A percentile compares a stretch with the other conserved stretches of the same genome.
Conservation (phyloP, 2,329 filamentous ascomycete species). For the Elsinoe perseae region DNA sequence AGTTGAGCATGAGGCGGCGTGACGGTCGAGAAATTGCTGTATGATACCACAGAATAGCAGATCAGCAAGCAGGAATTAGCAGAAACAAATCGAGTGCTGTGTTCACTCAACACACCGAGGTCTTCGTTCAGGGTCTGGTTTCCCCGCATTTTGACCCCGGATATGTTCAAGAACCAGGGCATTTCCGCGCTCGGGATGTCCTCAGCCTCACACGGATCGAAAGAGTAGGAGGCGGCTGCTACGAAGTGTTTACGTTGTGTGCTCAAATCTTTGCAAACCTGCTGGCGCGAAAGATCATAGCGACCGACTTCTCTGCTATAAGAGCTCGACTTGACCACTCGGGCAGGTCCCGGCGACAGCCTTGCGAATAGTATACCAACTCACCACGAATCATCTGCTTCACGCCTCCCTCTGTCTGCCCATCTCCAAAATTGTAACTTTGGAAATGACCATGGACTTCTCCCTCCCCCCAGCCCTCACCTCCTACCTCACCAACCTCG, state of each 20-base stretch:
- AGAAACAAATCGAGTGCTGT: background rate
- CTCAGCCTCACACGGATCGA: too few species aligned
- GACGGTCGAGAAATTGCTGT: too few species aligned
- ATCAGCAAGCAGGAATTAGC: background rate
- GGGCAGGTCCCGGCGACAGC: too few species aligned
- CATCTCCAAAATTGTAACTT: too few species aligned
- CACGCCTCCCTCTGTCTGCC: background rate
- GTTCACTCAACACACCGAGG: background rate
- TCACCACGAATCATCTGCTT: background rate
- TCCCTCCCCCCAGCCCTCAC: conserved; percentile 46
- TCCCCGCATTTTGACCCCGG: background rate
- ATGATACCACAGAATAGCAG: background rate
- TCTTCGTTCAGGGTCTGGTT: background rate
- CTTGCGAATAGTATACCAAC: too few species aligned
- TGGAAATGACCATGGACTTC: conserved; percentile 43
- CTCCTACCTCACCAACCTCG: conserved; percentile 43
- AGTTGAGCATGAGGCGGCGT: background rate
- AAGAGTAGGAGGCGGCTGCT: too few species aligned
- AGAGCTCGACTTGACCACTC: too few species aligned
- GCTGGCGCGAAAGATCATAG: too few species aligned
- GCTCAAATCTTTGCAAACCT: too few species aligned
- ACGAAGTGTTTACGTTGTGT: too few species aligned
- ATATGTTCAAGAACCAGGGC: background rate
- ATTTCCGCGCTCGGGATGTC: too few species aligned
- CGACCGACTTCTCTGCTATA: too few species aligned